Evolutionary conservation across 495 filamentous ascomycete species (phyloP), one percentile per base, ranked within the genome.

Genomic region (Clohesyomyces aquaticus): DNA sequence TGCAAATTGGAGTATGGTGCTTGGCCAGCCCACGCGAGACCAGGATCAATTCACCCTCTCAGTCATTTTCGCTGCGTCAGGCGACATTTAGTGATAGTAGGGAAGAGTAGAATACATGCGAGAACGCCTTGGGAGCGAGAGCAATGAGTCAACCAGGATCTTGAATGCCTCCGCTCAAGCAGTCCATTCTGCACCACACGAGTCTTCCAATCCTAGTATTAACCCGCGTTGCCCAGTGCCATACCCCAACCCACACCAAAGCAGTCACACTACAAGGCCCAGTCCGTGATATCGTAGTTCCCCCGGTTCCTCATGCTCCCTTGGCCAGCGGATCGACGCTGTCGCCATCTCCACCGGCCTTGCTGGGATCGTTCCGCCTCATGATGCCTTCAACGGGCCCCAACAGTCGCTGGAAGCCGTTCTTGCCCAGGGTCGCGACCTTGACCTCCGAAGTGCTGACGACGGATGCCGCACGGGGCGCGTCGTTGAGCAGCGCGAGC

Each of bases 311-410:
- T 41, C 43, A 69, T 61, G 32, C 41, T 42, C 22, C 59, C 35
- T 48, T 62, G 9, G 68, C 70, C 28, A 74, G 48, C 0, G 72
- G 72, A 56, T 74, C 72, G 16, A 74, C 67, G 29, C 38, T 54
- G 16, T 71, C 65, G 16, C 27, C 56, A 12, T 66, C 63, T 1
- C 32, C 28, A 12, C 54, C 52, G 25, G 57, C 53, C 59, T 76
- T 77, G 66, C 73, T 76, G 42, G 77, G 76, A 67, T 91, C 87
- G 51, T 88, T 89, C 71, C 94, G 83, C 71, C 95, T 77, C 93
- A 98, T 96, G 72, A 98, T 95, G 42, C 90, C 85, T 74, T 96
- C 92, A 52, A 97, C 93, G 3, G 94, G 91, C 1, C 94, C 94
- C 49, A 98, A 78, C 70, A 98, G 78, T 68, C 94, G 82, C 81